Conservation (phyloP, 306 rosid species). For the Dalbergia oliveri region DNA sequence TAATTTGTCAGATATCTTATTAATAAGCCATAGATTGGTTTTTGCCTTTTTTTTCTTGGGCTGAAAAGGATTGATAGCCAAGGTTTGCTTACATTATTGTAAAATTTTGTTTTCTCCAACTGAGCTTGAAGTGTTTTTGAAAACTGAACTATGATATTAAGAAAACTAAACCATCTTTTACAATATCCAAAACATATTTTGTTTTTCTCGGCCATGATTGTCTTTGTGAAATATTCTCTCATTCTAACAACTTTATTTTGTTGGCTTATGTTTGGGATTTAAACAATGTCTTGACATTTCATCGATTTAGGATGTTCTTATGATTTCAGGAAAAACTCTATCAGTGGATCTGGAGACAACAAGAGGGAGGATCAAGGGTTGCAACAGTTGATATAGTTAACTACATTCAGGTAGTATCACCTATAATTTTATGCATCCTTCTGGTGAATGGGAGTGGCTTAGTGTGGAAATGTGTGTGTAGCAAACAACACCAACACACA, state of each 20-base stretch:
- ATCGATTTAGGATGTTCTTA: conserved; percentile 4
- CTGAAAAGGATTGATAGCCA: not conserved
- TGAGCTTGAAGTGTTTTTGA: not conserved
- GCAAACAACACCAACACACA: not conserved
- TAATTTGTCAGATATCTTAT: not conserved
- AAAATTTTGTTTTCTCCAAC: not conserved
- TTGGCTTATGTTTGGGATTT: not conserved
- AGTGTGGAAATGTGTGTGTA: conserved; percentile 7
- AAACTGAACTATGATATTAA: not conserved
- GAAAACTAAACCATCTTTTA: not conserved
- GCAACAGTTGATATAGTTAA: conserved; percentile 66
- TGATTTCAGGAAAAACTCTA: conserved; percentile 78
- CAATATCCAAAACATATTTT: not conserved
- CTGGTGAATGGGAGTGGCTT: not conserved
- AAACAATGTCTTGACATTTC: conserved; percentile 10
- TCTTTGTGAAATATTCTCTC: conserved; percentile 2
- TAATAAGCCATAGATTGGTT: not conserved
- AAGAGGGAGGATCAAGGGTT: conserved; percentile 85
- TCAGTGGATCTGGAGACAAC: conserved; percentile 87
- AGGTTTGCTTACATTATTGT: not conserved
- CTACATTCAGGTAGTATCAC: conserved; percentile 70
- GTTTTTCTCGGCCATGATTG: not conserved
- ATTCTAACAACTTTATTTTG: not conserved
- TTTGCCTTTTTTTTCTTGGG: not conserved
- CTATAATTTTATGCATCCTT: conserved; percentile 18